phyloP scores from a whole-genome alignment of 306 rosid species.

The Quillaja saponaria region DNA sequence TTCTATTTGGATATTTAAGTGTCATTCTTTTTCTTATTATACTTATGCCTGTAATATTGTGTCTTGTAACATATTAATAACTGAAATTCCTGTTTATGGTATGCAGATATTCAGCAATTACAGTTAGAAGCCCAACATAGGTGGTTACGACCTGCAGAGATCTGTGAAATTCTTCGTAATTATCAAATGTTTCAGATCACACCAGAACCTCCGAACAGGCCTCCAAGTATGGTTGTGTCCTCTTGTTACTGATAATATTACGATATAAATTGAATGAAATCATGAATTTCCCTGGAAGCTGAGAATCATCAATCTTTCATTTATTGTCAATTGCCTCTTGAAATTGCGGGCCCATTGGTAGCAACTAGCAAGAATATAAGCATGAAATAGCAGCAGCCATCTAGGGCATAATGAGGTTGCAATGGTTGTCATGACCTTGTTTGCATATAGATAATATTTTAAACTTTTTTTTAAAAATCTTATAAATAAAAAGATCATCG shows the following conservation, averaged over 20 bases:
- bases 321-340: conserved; percentile 8
- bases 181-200: conserved; percentile 63
- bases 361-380: too few relatives aligned
- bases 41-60: conserved; percentile 17
- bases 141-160: conserved; percentile 94
- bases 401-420: background rate
- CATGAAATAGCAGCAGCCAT: conserved; percentile 4
- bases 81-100: conserved; percentile 18
- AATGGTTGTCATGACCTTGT: too few relatives aligned
- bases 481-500: too few relatives aligned
- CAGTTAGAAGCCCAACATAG: conserved; percentile 77
- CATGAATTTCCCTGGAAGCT: conserved; percentile 10
- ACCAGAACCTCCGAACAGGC: conserved; percentile 81
- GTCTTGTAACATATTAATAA: conserved; percentile 11
- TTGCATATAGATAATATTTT: too few relatives aligned
- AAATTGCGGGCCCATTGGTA: background rate
- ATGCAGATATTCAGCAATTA: conserved; percentile 73
- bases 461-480: too few relatives aligned
- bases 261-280: conserved; percentile 5
- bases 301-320: conserved; percentile 15
- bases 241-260: conserved; percentile 19
- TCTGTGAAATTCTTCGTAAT: conserved; percentile 89
- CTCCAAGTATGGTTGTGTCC: conserved; percentile 64
- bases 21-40: conserved; percentile 24
- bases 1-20: background rate